Evolutionary conservation across 2,329 filamentous ascomycete species (phyloP).

Genomic region (Cyclaneusma minus): DNA sequence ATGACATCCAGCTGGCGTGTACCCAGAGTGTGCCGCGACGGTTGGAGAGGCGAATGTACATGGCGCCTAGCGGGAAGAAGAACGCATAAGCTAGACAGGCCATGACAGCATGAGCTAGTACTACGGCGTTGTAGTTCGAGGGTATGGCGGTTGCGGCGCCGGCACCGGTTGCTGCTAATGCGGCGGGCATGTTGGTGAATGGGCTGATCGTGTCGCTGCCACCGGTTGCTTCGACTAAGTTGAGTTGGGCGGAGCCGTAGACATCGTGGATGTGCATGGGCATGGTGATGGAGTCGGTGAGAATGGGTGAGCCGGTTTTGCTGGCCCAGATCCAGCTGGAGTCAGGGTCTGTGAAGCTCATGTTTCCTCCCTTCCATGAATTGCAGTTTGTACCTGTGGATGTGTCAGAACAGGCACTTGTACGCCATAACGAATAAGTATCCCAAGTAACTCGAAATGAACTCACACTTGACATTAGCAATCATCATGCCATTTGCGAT

Average conservation of each 20-base stretch:
- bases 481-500: slow-evolving; percentile 34
- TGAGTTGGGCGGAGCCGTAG: slow-evolving; percentile 26
- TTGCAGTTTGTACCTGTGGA: slow-evolving; percentile 35
- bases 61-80: no score
- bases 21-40: no score
- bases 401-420: no score
- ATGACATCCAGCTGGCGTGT: no score
- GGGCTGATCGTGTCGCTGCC: no score
- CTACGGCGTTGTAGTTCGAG: no score
- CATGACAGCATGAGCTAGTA: no score
- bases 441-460: background rate
- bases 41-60: no score
- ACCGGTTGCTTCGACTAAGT: slow-evolving; percentile 31
- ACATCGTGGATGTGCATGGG: slow-evolving; percentile 28
- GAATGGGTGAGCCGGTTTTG: slow-evolving; percentile 27
- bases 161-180: no score
- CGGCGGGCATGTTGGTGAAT: no score
- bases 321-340: slow-evolving; percentile 35
- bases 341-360: slow-evolving; percentile 27
- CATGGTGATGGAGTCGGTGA: slow-evolving; percentile 26
- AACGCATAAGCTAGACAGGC: no score
- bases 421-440: slow-evolving; percentile 3
- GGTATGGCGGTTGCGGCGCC: no score
- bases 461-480: slow-evolving; percentile 37
- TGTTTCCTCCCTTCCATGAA: slow-evolving; percentile 33